Evolutionary conservation across 768 basidiomycete genomes (phyloP).

Genomic region (Mrakia gelida): DNA sequence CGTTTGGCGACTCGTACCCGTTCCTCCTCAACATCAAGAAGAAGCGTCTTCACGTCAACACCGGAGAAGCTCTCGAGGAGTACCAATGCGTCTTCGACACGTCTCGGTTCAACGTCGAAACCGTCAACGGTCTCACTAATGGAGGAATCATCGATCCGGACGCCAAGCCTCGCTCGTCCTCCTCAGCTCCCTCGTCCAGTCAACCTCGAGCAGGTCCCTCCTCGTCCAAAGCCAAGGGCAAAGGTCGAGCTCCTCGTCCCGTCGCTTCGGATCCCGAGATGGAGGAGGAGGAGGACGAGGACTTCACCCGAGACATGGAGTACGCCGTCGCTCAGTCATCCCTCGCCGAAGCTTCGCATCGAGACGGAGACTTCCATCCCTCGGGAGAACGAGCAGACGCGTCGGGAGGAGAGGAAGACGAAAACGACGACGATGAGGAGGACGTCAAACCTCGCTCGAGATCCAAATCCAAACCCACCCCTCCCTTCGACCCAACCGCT

Average conservation of each 20-base stretch:
- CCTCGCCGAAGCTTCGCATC: not conserved
- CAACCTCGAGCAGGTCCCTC: not conserved
- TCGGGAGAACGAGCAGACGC: not conserved
- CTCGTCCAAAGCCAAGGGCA: not conserved
- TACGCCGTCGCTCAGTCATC: not conserved
- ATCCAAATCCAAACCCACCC: not conserved
- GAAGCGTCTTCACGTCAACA: constrained; percentile 10
- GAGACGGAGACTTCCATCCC: not conserved
- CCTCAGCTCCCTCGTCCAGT: not conserved
- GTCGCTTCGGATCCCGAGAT: not conserved
- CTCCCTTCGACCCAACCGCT: not conserved
- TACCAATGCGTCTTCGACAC: constrained; percentile 11
- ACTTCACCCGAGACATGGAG: not conserved
- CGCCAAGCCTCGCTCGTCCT: not conserved
- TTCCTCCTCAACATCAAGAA: constrained; percentile 16
- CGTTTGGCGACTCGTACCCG: not conserved
- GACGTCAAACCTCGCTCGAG: not conserved
- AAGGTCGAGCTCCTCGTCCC: not conserved
- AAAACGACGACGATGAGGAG: not conserved
- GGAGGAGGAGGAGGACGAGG: constrained; percentile 8
- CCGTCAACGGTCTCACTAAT: constrained; percentile 1
- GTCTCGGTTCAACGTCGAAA: not conserved
- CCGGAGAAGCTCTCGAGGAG: not conserved
- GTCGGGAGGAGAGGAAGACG: not conserved
- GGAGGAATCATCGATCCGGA: constrained; percentile 8